These are phyloP conservation scores for Mentha longifolia DNA, from an alignment of 257 asterid species.

Conservation along the genomic window DNA sequence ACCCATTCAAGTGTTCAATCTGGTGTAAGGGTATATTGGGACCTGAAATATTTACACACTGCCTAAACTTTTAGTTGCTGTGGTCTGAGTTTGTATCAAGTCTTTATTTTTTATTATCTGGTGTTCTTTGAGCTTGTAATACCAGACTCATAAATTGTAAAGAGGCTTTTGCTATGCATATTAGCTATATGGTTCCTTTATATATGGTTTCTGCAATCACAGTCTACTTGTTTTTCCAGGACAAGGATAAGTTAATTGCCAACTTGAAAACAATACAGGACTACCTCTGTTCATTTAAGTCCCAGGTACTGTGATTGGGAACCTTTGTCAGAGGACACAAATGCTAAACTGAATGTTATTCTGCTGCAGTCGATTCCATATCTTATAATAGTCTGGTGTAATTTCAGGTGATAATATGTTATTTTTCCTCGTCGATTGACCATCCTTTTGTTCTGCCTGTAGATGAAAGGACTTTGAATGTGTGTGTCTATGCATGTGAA, in stretches of 20 bases:
- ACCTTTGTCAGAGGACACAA: slow-evolving; percentile 22
- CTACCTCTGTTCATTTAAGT: slow-evolving; percentile 87
- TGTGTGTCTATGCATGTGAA: background rate
- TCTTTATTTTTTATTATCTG: slow-evolving; percentile 1
- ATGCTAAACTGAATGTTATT: slow-evolving; percentile 16
- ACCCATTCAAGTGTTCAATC: slow-evolving; percentile 16
- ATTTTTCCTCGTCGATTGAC: background rate
- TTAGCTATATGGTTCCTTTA: slow-evolving; percentile 2
- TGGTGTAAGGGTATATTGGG: slow-evolving; percentile 14
- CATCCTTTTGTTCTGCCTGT: background rate
- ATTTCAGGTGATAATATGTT: slow-evolving; percentile 24
- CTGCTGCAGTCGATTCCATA: slow-evolving; percentile 1
- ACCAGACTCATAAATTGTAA: slow-evolving; percentile 1
- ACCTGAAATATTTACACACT: slow-evolving; percentile 9
- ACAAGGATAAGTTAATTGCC: slow-evolving; percentile 74
- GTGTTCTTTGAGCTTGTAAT: slow-evolving; percentile 19
- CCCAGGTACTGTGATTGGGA: slow-evolving; percentile 61
- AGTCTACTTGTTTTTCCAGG: slow-evolving; percentile 53
- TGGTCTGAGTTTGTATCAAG: slow-evolving; percentile 4
- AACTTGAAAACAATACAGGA: slow-evolving; percentile 92
- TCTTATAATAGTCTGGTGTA: background rate
- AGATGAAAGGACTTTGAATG: background rate
- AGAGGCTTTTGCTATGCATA: background rate
- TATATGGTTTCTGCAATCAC: slow-evolving; percentile 5
- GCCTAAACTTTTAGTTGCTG: background rate